phyloP scores from a whole-genome alignment of 2,329 filamentous ascomycete species.

The Microdochium paspali region DNA sequence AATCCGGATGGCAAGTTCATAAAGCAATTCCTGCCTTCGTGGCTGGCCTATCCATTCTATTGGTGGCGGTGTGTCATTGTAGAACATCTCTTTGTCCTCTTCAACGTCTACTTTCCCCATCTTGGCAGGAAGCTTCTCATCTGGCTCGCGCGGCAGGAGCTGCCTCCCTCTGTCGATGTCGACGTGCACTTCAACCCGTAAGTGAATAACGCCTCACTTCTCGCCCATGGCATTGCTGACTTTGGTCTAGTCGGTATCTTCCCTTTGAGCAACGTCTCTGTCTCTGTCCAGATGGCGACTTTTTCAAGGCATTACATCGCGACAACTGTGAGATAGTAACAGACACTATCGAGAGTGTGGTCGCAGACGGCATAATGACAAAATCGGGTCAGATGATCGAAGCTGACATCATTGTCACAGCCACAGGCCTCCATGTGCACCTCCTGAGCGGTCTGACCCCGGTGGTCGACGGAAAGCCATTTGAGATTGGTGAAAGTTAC shows the following conservation, averaged over 20 bases:
- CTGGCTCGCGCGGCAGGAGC: conserved; percentile 29
- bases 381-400: conserved; percentile 39
- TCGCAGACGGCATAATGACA: conserved; percentile 34
- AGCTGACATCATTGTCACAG: conserved; percentile 60
- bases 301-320: conserved; percentile 37
- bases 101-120: conserved; percentile 44
- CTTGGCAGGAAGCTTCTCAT: conserved; percentile 37
- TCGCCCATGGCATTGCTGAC: neutral
- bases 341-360: conserved; percentile 41
- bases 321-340: conserved; percentile 39
- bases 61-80: conserved; percentile 39
- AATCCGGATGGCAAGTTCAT: conserved; percentile 26
- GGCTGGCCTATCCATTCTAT: conserved; percentile 33
- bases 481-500: conserved; percentile 40
- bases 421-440: conserved; percentile 54
- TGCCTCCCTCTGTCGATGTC: conserved; percentile 44
- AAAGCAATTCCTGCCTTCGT: conserved; percentile 33
- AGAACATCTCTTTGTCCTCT: conserved; percentile 34
- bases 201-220: neutral
- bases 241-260: conserved; percentile 32
- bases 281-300: conserved; percentile 48
- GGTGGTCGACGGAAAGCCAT: conserved; percentile 40
- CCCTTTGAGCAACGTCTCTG: conserved; percentile 72
- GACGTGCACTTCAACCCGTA: conserved; percentile 55
- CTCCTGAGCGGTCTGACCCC: conserved; percentile 44